phyloP scores from a whole-genome alignment of 805 yeast genomes.

The Ogataea allantospora region DNA sequence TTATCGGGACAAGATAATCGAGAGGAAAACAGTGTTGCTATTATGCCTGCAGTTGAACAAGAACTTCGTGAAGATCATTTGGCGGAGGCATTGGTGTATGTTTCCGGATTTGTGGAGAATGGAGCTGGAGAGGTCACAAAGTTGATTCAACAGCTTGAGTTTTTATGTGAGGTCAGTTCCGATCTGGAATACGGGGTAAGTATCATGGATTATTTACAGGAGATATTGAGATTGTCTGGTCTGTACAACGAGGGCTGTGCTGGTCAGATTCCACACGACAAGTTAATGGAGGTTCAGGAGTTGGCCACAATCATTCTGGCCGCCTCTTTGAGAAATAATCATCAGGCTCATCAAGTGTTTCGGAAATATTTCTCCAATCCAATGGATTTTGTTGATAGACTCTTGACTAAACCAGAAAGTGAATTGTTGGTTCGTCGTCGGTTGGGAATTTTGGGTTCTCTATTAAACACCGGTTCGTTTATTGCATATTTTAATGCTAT shows the following conservation, averaged over 20 bases:
- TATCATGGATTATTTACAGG: slow-evolving; percentile 37
- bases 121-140: slow-evolving; percentile 7
- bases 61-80: slow-evolving; percentile 4
- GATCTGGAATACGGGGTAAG: slow-evolving; percentile 60
- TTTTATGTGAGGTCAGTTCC: slow-evolving; percentile 60
- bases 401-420: slow-evolving; percentile 11
- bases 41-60: slow-evolving; percentile 1
- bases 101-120: slow-evolving; percentile 9
- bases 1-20: slow-evolving; percentile 36
- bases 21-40: slow-evolving; percentile 4
- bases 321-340: slow-evolving; percentile 72
- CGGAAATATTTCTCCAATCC: slow-evolving; percentile 18
- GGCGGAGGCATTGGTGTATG: slow-evolving; percentile 7
- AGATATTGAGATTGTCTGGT: slow-evolving; percentile 33
- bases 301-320: slow-evolving; percentile 59
- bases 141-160: slow-evolving; percentile 34
- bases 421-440: slow-evolving; percentile 34
- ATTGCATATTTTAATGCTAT: slow-evolving; percentile 24
- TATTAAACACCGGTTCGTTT: slow-evolving; percentile 39
- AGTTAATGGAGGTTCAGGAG: slow-evolving; percentile 41
- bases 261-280: slow-evolving; percentile 9
- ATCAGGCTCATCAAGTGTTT: slow-evolving; percentile 33
- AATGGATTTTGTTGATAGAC: slow-evolving; percentile 19
- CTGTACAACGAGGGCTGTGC: slow-evolving; percentile 17
- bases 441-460: slow-evolving; percentile 51